A percentile compares a stretch with the other conserved stretches of the same genome.
phyloP scores from a whole-genome alignment of 2,329 filamentous ascomycete genomes.

The Aspergillus sp. region DNA sequence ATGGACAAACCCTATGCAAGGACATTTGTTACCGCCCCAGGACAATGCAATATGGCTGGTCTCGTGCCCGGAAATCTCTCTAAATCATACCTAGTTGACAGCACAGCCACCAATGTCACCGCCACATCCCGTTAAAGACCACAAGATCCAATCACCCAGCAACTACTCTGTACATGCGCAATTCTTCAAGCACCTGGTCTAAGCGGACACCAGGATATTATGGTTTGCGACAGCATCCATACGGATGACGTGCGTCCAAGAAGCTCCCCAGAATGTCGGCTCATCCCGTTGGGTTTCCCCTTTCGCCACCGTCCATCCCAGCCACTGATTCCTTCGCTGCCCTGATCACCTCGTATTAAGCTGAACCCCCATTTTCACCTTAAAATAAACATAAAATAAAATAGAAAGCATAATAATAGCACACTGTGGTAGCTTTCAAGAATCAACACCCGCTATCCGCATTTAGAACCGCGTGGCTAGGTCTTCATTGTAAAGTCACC shows the following conservation, averaged over 20 bases:
- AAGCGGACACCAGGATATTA: background rate
- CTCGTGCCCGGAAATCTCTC: background rate
- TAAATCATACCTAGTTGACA: background rate
- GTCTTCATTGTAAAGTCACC: background rate
- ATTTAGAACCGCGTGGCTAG: background rate
- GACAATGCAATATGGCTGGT: background rate
- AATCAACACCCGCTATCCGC: background rate
- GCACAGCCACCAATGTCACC: conserved; percentile 3
- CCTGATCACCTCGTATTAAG: background rate
- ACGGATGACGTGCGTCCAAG: background rate
- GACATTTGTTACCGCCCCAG: background rate
- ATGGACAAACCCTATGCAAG: background rate
- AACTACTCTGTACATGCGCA: conserved; percentile 1
- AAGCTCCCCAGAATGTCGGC: background rate
- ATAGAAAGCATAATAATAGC: background rate
- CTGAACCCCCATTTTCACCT: background rate
- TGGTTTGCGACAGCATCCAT: background rate
- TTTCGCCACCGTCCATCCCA: background rate
- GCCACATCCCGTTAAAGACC: background rate
- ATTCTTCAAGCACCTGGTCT: background rate
- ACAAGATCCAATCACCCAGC: conserved; percentile 7
- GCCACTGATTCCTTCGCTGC: too few species aligned
- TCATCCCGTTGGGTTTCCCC: background rate
- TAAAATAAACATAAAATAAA: background rate
- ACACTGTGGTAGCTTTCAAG: background rate